Evolutionary conservation across 2,329 filamentous ascomycete genomes (phyloP).

Genomic region (Trichophyton mentagrophytes): DNA sequence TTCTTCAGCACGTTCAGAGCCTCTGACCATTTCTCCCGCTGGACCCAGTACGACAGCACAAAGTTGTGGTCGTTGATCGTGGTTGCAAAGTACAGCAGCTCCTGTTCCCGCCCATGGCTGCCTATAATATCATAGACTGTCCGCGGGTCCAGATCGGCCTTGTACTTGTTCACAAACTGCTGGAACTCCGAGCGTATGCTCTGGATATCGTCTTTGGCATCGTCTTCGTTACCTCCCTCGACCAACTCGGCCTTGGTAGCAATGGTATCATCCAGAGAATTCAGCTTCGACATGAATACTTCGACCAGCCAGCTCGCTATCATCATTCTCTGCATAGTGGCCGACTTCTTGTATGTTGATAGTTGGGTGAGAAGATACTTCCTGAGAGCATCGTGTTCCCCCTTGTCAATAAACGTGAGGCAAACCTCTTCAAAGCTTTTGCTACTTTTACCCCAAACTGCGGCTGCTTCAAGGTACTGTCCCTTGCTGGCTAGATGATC

Average conservation of each 20-base stretch:
- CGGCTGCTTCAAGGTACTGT: conserved; percentile 72
- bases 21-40: conserved; percentile 82
- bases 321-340: conserved; percentile 88
- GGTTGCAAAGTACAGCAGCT: conserved; percentile 82
- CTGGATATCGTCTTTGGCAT: conserved; percentile 59
- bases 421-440: conserved; percentile 96
- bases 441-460: conserved; percentile 85
- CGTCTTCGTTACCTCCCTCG: conserved; percentile 56
- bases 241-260: conserved; percentile 73
- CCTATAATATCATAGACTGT: conserved; percentile 93
- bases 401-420: conserved; percentile 75
- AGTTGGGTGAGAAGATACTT: conserved; percentile 84
- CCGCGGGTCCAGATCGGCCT: conserved; percentile 73
- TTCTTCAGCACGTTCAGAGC: conserved; percentile 80
- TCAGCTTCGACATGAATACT: conserved; percentile 93
- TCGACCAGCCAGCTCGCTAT: conserved; percentile 91
- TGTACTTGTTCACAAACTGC: conserved; percentile 76
- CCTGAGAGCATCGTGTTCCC: conserved; percentile 77
- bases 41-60: conserved; percentile 92
- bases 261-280: conserved; percentile 86
- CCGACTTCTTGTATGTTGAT: conserved; percentile 64
- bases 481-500: conserved; percentile 75
- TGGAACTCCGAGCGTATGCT: conserved; percentile 66
- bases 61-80: conserved; percentile 86
- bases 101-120: conserved; percentile 86